phyloP scores from a whole-genome alignment of 2,329 filamentous ascomycete species.

The Ophiobolus disseminans region DNA sequence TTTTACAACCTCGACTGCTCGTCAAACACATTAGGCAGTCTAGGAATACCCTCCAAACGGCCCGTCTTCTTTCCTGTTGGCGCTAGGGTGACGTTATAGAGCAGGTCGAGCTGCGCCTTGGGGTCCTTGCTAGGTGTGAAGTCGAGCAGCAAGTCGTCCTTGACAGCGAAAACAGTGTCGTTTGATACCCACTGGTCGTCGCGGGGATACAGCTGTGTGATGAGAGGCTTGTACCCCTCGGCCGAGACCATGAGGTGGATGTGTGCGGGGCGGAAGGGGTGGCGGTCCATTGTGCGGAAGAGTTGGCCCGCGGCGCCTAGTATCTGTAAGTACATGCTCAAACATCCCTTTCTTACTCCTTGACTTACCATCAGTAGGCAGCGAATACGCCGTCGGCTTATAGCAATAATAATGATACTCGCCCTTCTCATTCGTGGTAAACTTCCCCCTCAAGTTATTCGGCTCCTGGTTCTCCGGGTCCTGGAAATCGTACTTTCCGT shows the following conservation, averaged over 20 bases:
- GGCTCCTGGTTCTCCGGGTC: constrained; percentile 73
- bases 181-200: constrained; percentile 65
- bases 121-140: constrained; percentile 61
- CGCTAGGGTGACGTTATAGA: constrained; percentile 67
- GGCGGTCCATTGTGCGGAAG: constrained; percentile 62
- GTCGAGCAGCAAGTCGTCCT: constrained; percentile 65
- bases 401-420: constrained; percentile 78
- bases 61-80: constrained; percentile 46
- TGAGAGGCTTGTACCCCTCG: constrained; percentile 63
- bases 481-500: constrained; percentile 79
- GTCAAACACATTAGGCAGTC: constrained; percentile 38
- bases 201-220: constrained; percentile 65
- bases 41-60: constrained; percentile 40
- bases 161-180: constrained; percentile 68
- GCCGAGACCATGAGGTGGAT: constrained; percentile 65
- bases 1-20: constrained; percentile 33
- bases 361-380: constrained; percentile 66
- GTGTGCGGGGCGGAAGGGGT: constrained; percentile 67
- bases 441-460: constrained; percentile 80
- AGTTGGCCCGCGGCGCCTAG: constrained; percentile 60
- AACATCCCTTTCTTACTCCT: no score
- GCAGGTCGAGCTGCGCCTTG: constrained; percentile 65
- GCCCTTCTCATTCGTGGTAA: constrained; percentile 72
- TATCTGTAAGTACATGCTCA: constrained; percentile 6
- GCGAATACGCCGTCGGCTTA: constrained; percentile 74